A percentile compares a stretch with the other conserved stretches of the same genome.
Evolutionary conservation across 2,329 filamentous ascomycete genomes (phyloP).

Genomic region (Aspergillus floridensis): DNA sequence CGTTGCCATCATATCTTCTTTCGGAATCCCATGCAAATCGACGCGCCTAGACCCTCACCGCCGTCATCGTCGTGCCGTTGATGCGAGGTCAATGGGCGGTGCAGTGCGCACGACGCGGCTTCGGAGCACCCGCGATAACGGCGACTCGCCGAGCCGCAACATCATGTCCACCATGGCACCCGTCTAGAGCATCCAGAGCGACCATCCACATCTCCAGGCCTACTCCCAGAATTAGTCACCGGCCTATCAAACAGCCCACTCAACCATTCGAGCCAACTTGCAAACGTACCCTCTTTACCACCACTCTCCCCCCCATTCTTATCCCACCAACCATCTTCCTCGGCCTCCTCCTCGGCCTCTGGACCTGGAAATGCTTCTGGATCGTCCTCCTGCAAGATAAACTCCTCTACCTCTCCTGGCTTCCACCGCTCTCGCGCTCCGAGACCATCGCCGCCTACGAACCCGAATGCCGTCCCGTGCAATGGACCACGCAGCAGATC

Average conservation of each 20-base stretch:
- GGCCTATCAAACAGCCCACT: not conserved
- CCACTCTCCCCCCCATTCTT: slow-evolving; percentile 47
- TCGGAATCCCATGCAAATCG: too few species aligned
- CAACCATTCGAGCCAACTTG: not conserved
- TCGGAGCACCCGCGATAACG: not conserved
- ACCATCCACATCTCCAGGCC: not conserved
- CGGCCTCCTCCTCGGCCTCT: slow-evolving; percentile 64
- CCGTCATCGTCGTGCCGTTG: not conserved
- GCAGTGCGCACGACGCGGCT: not conserved
- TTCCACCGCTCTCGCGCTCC: slow-evolving; percentile 67
- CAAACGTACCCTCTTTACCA: slow-evolving; percentile 17
- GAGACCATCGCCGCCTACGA: slow-evolving; percentile 67
- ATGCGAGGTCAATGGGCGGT: not conserved
- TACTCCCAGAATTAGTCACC: not conserved
- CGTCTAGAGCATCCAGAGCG: not conserved
- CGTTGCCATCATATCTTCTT: too few species aligned
- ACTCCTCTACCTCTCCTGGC: slow-evolving; percentile 76
- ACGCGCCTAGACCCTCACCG: too few species aligned
- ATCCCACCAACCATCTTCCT: slow-evolving; percentile 66
- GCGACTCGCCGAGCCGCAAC: not conserved
- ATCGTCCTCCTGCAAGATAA: slow-evolving; percentile 76
- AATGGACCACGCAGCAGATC: slow-evolving; percentile 61
- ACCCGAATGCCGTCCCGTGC: slow-evolving; percentile 58
- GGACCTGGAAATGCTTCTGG: slow-evolving; percentile 65
- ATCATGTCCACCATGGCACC: not conserved